Base-by-base conservation (phyloP, 2,329 filamentous ascomycete genomes). In the Aspergillus sp. region DNA sequence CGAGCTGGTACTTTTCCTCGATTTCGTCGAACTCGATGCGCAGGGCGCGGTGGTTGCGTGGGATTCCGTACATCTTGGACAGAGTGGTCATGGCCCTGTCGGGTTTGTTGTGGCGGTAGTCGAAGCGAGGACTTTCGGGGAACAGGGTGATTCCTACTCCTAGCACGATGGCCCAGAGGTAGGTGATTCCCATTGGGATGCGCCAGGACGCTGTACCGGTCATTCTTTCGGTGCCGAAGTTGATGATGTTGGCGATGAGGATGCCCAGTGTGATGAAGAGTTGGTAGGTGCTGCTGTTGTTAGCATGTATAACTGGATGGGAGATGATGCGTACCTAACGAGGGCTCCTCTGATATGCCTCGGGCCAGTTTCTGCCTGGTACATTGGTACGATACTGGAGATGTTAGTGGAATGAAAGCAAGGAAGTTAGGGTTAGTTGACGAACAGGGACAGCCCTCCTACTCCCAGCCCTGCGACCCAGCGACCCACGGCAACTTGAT, bases 71-170 rank as follows among this genome's bases (percentile, higher is more conserved):
- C 13, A 82, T 78, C 41, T 78, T 78, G 0, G 82, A 73, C 38
- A 86, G 78, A 1, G 82, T 84, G 8, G 66, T 67, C 36, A 79
- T 74, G 2, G 84, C 83, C 42, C 72, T 69, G 2, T 84, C 80
- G 18, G 76, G 72, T n/a, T 79, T 78, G 36, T 81, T 81, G 38
- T 80, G 69, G n/a, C 84, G 79, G 67, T 83, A 86, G 42, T 83
- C 82, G 74, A 80, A 85, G 2, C 83, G 80, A 4, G 84, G 84
- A 11, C 78, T 82, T 62, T 86, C 84, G 0, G 79, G 79, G 60
- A 86, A 79, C 63, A 83, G 77, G 6, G 79, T 60, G 56, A 86
- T 84, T 6, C 83, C 83, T 17, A 74, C 53, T 1, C 79, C 79
- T 61, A 86, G 81, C 43, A 85, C 76, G 4, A 77, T 66, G 2